Conservation (phyloP, 169 alveolate species). For the Besnoitia besnoiti region DNA sequence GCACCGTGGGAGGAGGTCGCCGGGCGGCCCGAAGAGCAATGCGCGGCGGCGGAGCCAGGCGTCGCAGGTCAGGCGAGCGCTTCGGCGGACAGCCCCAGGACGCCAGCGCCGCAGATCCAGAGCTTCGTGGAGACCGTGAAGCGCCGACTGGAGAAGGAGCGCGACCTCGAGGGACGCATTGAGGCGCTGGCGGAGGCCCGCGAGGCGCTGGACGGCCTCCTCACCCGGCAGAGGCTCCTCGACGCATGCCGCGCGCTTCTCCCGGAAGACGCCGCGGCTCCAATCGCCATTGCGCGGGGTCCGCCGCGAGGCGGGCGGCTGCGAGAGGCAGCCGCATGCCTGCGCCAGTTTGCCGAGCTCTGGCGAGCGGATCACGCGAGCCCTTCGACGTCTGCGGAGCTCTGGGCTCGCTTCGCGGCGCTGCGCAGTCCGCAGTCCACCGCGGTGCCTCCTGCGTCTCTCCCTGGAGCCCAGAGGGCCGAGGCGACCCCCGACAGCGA, state of each 20-base stretch:
- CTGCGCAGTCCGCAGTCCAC: background rate
- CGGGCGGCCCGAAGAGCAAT: background rate
- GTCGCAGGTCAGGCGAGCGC: no score
- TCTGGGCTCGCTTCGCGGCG: background rate
- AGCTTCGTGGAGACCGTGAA: background rate
- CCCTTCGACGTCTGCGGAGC: background rate
- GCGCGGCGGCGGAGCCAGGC: no score
- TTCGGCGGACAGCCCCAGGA: no score
- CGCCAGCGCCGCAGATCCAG: background rate
- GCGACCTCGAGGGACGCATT: background rate
- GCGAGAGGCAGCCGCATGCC: background rate
- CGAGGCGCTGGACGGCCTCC: background rate
- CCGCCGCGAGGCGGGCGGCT: background rate
- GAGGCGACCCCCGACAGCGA: background rate
- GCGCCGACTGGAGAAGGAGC: background rate
- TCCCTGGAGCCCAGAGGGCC: background rate
- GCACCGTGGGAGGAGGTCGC: no score
- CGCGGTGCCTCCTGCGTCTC: background rate
- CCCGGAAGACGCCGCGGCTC: background rate
- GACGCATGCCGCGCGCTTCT: background rate
- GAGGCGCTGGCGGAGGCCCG: background rate
- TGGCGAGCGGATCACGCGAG: background rate
- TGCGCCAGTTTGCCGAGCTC: background rate
- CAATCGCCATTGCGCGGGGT: background rate
- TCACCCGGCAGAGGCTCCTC: background rate